Evolutionary conservation across 169 alveolate species (phyloP).

Genomic region (Babesia sp.): DNA sequence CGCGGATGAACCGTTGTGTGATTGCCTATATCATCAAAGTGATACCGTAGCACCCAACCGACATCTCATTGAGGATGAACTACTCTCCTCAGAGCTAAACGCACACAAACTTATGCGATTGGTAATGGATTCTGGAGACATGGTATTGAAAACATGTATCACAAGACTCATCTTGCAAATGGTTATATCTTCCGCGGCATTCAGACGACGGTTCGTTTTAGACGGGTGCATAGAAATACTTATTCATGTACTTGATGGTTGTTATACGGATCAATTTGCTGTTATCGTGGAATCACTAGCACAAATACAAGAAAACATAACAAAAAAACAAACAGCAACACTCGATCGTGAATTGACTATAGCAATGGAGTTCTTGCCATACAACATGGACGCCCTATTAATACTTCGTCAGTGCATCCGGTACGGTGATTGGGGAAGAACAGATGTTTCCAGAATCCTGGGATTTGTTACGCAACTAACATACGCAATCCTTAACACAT

Average conservation of each 20-base stretch:
- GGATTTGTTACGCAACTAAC: not conserved
- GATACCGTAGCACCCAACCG: constrained; percentile 1
- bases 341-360: constrained; percentile 25
- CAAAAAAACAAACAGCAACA: not conserved
- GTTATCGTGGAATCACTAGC: constrained; percentile 13
- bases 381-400: constrained; percentile 31
- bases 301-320: not conserved
- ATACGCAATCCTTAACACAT: not conserved
- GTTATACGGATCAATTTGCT: constrained; percentile 39
- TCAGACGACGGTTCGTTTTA: constrained; percentile 5
- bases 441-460: not conserved
- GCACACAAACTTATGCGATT: not conserved
- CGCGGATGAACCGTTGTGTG: not conserved
- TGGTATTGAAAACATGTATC: constrained; percentile 17
- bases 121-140: constrained; percentile 14
- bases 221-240: constrained; percentile 21
- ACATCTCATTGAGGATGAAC: constrained; percentile 20
- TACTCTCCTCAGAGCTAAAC: not conserved
- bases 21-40: not conserved
- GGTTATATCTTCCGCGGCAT: not conserved
- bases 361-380: constrained; percentile 35
- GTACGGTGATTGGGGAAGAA: not conserved
- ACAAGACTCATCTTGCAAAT: constrained; percentile 27
- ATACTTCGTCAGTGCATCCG: constrained; percentile 31
- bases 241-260: constrained; percentile 4